Evolutionary conservation across 208 protist species (phyloP).

Genomic region (Plasmodiophora brassicae): DNA sequence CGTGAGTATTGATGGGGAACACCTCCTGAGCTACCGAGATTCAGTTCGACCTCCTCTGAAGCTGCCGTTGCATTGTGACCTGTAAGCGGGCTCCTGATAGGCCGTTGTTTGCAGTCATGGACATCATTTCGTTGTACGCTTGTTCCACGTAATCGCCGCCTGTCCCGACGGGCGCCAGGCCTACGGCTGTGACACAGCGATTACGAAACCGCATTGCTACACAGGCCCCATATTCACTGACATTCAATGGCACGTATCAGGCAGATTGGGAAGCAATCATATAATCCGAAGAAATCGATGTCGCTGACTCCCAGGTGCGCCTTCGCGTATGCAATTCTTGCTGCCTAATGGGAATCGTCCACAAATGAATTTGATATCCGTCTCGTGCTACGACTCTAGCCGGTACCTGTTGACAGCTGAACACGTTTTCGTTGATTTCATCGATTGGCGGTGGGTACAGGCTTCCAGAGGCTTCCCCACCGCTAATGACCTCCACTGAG

Average conservation of each 20-base stretch:
- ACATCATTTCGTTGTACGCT: constrained; percentile 20
- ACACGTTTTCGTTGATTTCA: constrained; percentile 30
- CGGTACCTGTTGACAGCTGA: constrained; percentile 37
- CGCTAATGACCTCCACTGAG: constrained; percentile 26
- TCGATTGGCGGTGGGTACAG: constrained; percentile 30
- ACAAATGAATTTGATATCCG: neutral
- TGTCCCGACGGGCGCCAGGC: constrained; percentile 18
- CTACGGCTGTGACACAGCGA: constrained; percentile 29
- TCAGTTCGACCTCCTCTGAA: neutral
- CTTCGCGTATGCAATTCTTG: neutral
- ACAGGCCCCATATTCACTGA: neutral
- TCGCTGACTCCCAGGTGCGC: constrained; percentile 35
- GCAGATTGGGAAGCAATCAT: constrained; percentile 55
- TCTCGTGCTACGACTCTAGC: neutral
- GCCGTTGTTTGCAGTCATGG: neutral
- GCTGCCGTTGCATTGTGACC: neutral
- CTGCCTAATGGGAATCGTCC: neutral
- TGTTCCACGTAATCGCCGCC: constrained; percentile 40
- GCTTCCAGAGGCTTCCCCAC: constrained; percentile 20
- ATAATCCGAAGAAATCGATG: constrained; percentile 49
- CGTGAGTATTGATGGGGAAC: constrained; percentile 52
- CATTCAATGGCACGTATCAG: constrained; percentile 47
- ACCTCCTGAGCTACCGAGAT: neutral
- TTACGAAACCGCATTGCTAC: neutral
- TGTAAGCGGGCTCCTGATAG: neutral